These are phyloP conservation scores for Solanum pennellii DNA, from an alignment of 257 asterid species.

Conservation along the genomic window DNA sequence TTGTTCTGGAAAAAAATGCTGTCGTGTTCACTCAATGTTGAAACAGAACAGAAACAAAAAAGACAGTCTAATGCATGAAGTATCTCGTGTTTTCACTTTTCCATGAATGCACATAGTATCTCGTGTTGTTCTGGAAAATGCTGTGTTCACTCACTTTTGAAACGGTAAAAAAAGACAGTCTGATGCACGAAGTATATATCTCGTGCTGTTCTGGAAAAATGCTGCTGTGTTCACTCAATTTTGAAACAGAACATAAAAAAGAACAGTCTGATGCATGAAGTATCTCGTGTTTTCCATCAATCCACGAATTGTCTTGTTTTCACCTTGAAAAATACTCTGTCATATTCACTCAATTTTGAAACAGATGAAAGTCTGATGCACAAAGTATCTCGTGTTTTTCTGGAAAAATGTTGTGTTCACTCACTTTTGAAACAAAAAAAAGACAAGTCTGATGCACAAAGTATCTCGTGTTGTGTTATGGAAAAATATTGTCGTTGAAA, in stretches of 20 bases:
- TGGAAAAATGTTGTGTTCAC: background rate
- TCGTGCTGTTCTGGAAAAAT: background rate
- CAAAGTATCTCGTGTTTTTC: background rate
- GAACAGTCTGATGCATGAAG: too few species aligned
- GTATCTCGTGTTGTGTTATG: background rate
- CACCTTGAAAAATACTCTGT: too few species aligned
- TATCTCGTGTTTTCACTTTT: background rate
- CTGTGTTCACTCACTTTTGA: background rate
- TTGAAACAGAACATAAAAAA: background rate
- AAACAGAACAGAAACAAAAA: too few species aligned
- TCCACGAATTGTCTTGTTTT: background rate
- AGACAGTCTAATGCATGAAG: background rate
- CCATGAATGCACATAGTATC: background rate
- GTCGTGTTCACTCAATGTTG: background rate
- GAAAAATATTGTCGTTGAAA: background rate
- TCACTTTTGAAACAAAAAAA: background rate
- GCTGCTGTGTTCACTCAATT: too few species aligned
- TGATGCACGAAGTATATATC: background rate
- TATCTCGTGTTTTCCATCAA: background rate
- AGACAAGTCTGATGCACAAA: too few species aligned
- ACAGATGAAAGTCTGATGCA: background rate
- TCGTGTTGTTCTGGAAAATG: background rate
- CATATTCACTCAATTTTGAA: background rate
- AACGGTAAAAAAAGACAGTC: background rate
- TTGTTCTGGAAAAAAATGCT: background rate